Percentiles rank a stretch among this genome's conserved stretches.
Evolutionary conservation across 305 asterid genomes (phyloP).

Genomic region (Salvia sclarea): DNA sequence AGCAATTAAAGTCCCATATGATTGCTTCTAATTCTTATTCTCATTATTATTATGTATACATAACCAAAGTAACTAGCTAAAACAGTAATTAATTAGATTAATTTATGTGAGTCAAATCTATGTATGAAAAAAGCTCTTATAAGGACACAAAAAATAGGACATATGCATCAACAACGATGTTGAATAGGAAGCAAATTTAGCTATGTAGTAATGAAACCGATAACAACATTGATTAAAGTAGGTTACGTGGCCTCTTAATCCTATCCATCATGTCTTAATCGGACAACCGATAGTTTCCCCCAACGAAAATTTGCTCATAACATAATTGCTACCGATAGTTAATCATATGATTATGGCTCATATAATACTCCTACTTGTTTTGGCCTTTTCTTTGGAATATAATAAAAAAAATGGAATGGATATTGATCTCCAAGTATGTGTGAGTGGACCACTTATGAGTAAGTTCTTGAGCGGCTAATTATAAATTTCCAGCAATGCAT

Average conservation of each 20-base stretch:
- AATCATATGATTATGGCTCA: background rate
- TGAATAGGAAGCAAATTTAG: background rate
- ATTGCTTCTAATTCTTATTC: background rate
- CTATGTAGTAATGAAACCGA: constrained; percentile 9
- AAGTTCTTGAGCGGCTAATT: constrained; percentile 27
- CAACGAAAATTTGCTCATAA: constrained; percentile 9
- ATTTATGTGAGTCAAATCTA: background rate
- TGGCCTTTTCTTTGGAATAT: constrained; percentile 16
- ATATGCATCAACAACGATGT: constrained; percentile 12
- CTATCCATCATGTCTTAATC: constrained; percentile 34
- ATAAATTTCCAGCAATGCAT: constrained; percentile 18
- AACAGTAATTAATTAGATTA: too few species aligned
- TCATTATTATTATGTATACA: background rate
- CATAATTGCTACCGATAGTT: background rate
- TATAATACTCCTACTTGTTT: background rate
- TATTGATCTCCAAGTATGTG: constrained; percentile 28
- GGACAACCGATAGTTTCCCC: background rate
- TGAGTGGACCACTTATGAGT: constrained; percentile 31
- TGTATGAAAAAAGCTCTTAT: background rate
- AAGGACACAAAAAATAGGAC: constrained; percentile 8
- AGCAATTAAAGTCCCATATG: background rate
- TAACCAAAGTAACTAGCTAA: too few species aligned
- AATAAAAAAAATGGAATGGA: constrained; percentile 18
- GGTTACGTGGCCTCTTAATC: constrained; percentile 42
- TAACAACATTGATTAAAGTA: constrained; percentile 38